Evolutionary conservation across 192 early-diverging fungal species (phyloP), one percentile per base, ranked within the genome.

Genomic region (Rhizophagus clarus): DNA sequence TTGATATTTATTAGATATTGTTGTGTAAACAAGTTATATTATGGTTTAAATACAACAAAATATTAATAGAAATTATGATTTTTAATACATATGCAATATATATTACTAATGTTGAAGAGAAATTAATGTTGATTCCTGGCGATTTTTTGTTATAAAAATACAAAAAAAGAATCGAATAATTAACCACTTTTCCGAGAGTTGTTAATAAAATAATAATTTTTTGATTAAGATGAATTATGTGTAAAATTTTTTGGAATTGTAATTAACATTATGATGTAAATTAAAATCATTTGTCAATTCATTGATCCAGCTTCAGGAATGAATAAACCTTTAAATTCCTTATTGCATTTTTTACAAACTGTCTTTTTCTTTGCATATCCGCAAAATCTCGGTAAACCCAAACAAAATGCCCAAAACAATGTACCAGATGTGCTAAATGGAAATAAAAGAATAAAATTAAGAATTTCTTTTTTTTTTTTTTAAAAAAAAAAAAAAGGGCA

Each of bases 301-400:
- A 70, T 70, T 37, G 32, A 31, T 37, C 74, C 74, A 37, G 76
- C 56, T 63, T 78, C 76, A 31, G 76, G 76, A 31, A 78, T 68
- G 12, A 32, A 9, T 2, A 78, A 26, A 11, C 61, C 64, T 24
- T 79, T 31, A 71, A 79, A 79, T 32, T 67, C 70, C 10, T 11
- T 37, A 70, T 71, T 71, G 37, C 77, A 79, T 40, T 79, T 79
- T 60, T 3, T 79, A 37, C 77, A 79, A 24, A 79, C 77, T 28
- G 77, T 79, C 61, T 71, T 79, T 37, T 37, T 79, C 31, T 47
- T 42, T 67, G 77, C 47, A 56, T 79, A 79, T 28, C 77, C 77
- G 40, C 22, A 79, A 14, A 79, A 61, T 40, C 77, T 32, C 24
- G 77, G 77, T 71, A 79, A 60, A 28, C 77, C 68, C 49, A 79